phyloP scores from a whole-genome alignment of 2,329 filamentous ascomycete genomes.

The Pseudopyrenochaeta lycopersici region DNA sequence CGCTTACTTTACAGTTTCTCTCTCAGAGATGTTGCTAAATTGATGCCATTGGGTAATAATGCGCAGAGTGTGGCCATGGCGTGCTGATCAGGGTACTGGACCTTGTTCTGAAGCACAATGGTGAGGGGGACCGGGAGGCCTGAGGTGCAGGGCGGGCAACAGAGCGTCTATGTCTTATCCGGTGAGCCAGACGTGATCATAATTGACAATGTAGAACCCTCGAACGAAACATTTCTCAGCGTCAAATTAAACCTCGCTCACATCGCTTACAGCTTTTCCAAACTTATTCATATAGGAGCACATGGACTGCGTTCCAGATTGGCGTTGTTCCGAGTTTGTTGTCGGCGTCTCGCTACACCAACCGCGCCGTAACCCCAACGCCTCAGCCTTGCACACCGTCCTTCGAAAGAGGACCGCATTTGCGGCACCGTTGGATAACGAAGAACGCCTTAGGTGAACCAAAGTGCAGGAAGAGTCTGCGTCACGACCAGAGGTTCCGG shows the following conservation, averaged over 20 bases:
- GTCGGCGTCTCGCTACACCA: background rate
- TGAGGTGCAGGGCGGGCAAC: background rate
- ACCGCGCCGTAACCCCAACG: background rate
- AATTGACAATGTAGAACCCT: background rate
- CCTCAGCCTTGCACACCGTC: background rate
- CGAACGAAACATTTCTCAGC: background rate
- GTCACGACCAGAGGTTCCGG: background rate
- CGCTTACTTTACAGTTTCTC: background rate
- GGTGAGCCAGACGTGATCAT: background rate
- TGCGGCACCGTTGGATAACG: background rate
- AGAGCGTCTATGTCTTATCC: too few species aligned
- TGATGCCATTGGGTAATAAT: background rate
- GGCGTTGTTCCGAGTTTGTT: too few species aligned
- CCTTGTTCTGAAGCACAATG: background rate
- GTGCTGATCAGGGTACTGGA: background rate
- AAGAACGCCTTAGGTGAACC: background rate
- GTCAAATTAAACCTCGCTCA: background rate
- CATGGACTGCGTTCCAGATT: background rate
- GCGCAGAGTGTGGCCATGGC: too few species aligned
- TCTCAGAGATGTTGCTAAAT: background rate
- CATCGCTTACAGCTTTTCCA: background rate
- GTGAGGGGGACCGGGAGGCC: background rate
- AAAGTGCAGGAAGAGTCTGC: background rate
- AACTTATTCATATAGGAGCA: background rate
- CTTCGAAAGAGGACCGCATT: background rate